These are phyloP conservation scores for Populus alba DNA, from an alignment of 345 rosid genomes.

Conservation along the genomic window DNA sequence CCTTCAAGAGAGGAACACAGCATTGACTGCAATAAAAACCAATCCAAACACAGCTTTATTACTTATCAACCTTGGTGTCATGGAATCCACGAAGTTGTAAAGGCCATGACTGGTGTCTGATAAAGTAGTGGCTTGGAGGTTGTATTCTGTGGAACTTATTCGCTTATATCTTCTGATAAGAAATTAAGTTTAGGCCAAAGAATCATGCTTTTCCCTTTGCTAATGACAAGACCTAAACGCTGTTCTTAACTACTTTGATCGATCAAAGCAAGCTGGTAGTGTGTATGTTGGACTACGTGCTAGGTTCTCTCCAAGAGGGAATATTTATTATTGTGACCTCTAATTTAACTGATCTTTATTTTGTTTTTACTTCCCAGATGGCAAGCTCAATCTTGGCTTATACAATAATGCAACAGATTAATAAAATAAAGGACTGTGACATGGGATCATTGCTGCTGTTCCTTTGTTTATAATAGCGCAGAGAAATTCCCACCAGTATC, in stretches of 20 bases:
- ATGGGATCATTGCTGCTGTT: background rate
- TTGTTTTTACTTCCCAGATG: background rate
- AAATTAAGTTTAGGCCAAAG: slow-evolving; percentile 9
- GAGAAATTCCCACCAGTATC: background rate
- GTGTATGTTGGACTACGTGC: background rate
- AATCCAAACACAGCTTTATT: background rate
- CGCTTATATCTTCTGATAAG: slow-evolving; percentile 6
- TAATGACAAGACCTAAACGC: slow-evolving; percentile 13
- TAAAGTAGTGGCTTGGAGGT: slow-evolving; percentile 27
- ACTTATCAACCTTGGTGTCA: background rate
- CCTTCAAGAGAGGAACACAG: background rate
- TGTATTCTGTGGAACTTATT: slow-evolving; percentile 32
- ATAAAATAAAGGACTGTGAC: background rate
- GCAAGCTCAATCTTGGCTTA: background rate
- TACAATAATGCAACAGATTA: background rate
- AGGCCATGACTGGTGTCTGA: slow-evolving; percentile 20
- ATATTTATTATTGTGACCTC: background rate
- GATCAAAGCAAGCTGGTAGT: background rate
- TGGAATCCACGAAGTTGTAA: slow-evolving; percentile 31
- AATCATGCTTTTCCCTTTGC: slow-evolving; percentile 12
- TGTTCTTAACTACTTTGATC: background rate
- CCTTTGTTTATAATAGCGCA: background rate
- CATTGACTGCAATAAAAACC: background rate
- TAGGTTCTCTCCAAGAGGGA: background rate
- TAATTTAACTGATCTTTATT: background rate